phyloP scores from a whole-genome alignment of 257 asterid species.

The Asclepias syriaca region DNA sequence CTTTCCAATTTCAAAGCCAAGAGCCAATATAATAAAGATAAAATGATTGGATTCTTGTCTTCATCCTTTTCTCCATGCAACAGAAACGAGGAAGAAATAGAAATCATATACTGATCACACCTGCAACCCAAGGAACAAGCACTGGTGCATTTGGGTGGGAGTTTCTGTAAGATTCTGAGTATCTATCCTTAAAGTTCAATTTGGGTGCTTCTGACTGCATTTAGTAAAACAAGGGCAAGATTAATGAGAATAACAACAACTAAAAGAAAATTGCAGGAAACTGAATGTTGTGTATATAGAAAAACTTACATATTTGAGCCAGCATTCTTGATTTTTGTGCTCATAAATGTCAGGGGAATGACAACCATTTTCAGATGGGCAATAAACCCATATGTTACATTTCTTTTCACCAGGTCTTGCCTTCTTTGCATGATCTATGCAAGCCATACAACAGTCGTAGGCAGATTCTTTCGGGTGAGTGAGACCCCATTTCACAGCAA shows the following conservation, averaged over 20 bases:
- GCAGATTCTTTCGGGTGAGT: conserved; percentile 91
- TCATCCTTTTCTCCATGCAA: conserved; percentile 1
- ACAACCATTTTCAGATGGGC: conserved; percentile 83
- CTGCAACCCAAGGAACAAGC: conserved; percentile 84
- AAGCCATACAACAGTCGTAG: conserved; percentile 90
- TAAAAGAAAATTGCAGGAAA: background rate
- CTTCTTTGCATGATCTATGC: conserved; percentile 69
- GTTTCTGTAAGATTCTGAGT: conserved; percentile 66
- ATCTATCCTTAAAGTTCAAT: conserved; percentile 59
- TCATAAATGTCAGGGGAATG: conserved; percentile 83
- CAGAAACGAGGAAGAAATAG: background rate
- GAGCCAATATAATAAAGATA: background rate
- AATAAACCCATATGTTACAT: conserved; percentile 93
- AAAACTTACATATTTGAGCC: conserved; percentile 83
- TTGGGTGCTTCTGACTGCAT: conserved; percentile 75
- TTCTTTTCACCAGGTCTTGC: conserved; percentile 53
- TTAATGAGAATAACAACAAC: background rate
- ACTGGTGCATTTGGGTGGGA: conserved; percentile 74
- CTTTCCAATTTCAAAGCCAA: conserved; percentile 12
- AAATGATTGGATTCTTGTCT: conserved; percentile 6
- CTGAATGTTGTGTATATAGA: background rate
- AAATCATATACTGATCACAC: conserved; percentile 42
- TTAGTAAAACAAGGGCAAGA: background rate
- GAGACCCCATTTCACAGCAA: conserved; percentile 90
- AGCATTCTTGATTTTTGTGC: conserved; percentile 84